Evolutionary conservation across 2,329 filamentous ascomycete genomes (phyloP).

Genomic region (Colletotrichum sp.): DNA sequence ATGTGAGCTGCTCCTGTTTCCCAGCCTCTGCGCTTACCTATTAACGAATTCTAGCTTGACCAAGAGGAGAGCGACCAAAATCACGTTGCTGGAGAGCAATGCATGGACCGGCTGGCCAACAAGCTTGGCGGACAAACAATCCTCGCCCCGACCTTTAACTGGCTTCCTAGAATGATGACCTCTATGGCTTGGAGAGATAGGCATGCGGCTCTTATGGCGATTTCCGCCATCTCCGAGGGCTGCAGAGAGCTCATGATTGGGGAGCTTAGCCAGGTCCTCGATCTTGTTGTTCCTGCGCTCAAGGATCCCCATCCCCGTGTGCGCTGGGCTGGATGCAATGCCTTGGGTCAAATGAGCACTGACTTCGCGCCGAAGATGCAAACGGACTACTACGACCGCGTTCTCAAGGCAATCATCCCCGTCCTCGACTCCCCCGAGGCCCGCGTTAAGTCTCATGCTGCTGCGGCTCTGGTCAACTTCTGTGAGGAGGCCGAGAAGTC

Average conservation of each 20-base stretch:
- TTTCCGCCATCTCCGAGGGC: constrained; percentile 97
- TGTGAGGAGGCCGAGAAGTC: constrained; percentile 97
- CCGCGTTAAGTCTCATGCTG: constrained; percentile 94
- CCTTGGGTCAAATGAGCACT: constrained; percentile 99
- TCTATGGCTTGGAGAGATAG: constrained; percentile 94
- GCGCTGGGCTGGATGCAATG: constrained; percentile 96
- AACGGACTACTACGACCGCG: constrained; percentile 86
- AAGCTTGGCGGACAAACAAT: constrained; percentile 96
- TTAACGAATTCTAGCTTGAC: constrained; percentile 68
- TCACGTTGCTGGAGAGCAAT: constrained; percentile 96
- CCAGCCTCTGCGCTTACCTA: background rate
- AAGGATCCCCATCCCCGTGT: constrained; percentile 92
- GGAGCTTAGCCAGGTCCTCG: constrained; percentile 91
- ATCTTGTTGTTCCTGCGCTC: constrained; percentile 91
- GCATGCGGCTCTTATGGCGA: constrained; percentile 97
- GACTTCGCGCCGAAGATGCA: constrained; percentile 99
- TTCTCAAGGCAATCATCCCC: constrained; percentile 90
- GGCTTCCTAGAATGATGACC: constrained; percentile 97
- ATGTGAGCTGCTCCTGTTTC: constrained; percentile 61
- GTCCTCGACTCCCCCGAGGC: constrained; percentile 90
- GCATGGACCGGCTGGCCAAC: constrained; percentile 96
- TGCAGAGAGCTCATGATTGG: constrained; percentile 95
- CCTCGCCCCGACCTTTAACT: constrained; percentile 90
- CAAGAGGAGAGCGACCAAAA: constrained; percentile 96
- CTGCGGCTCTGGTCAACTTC: constrained; percentile 98